phyloP scores from a whole-genome alignment of 768 basidiomycete genomes.

The Podaxis sp. region DNA sequence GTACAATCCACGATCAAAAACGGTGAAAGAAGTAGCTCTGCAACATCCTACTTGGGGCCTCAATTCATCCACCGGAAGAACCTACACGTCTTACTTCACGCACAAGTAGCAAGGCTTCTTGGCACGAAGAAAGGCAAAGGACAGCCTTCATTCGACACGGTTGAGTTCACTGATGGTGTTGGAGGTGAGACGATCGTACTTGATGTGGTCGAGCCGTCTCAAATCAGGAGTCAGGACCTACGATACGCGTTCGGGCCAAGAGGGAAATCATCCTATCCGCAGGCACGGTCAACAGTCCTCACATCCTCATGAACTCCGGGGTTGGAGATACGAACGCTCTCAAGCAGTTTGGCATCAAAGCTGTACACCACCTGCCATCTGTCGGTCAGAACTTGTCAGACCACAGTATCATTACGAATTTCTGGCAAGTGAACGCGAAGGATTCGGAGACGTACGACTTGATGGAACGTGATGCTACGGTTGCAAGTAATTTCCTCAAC shows the following conservation, averaged over 20 bases:
- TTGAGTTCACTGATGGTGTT: slow-evolving; percentile 21
- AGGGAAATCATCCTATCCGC: slow-evolving; percentile 39
- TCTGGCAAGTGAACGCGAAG: slow-evolving; percentile 22
- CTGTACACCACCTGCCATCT: slow-evolving; percentile 31
- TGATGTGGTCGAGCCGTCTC: not conserved
- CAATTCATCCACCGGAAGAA: slow-evolving; percentile 27
- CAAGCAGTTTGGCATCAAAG: slow-evolving; percentile 21
- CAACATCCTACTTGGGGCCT: slow-evolving; percentile 31
- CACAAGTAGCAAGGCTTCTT: slow-evolving; percentile 26
- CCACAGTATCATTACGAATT: slow-evolving; percentile 24
- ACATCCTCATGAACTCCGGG: slow-evolving; percentile 33
- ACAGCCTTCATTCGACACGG: slow-evolving; percentile 22
- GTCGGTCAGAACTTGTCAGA: slow-evolving; percentile 38
- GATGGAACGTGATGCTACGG: slow-evolving; percentile 24
- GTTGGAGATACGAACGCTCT: slow-evolving; percentile 32
- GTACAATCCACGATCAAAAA: slow-evolving; percentile 27
- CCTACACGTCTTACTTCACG: slow-evolving; percentile 30
- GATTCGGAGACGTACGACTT: slow-evolving; percentile 27
- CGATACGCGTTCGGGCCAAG: slow-evolving; percentile 19
- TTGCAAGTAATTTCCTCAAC: slow-evolving; percentile 21
- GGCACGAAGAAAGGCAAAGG: slow-evolving; percentile 20
- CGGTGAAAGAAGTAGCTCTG: slow-evolving; percentile 29
- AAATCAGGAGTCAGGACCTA: not conserved
- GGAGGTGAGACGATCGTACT: not conserved
- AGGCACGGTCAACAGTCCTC: slow-evolving; percentile 34